phyloP scores from a whole-genome alignment of 1,139 yeast genomes.

The Debaryomycetaceae sp. region DNA sequence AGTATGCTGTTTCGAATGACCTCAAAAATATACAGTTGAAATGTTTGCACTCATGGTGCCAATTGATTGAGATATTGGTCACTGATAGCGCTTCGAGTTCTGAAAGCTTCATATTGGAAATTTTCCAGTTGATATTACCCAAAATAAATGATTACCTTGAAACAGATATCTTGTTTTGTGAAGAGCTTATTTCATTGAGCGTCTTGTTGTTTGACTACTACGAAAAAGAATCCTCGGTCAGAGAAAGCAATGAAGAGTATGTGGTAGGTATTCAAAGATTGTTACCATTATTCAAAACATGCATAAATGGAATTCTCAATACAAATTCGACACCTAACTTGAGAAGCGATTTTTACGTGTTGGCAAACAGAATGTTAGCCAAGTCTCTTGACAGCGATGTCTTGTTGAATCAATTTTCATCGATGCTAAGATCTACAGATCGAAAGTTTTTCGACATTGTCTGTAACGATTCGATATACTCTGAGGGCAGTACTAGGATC shows the following conservation, averaged over 20 bases:
- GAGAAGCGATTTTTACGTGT: slow-evolving; percentile 75
- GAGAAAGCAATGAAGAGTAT: slow-evolving; percentile 29
- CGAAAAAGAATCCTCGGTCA: slow-evolving; percentile 35
- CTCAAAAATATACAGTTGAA: slow-evolving; percentile 54
- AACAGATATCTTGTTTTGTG: slow-evolving; percentile 62
- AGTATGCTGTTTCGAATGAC: slow-evolving; percentile 40
- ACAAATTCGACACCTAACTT: slow-evolving; percentile 65
- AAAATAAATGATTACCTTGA: slow-evolving; percentile 73
- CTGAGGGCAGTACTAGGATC: slow-evolving; percentile 76
- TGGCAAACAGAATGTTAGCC: slow-evolving; percentile 65
- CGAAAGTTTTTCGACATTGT: slow-evolving; percentile 60
- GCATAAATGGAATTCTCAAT: slow-evolving; percentile 68
- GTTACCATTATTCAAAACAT: slow-evolving; percentile 67
- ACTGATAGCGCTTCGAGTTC: slow-evolving; percentile 44
- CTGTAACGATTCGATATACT: slow-evolving; percentile 74
- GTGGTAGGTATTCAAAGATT: slow-evolving; percentile 43
- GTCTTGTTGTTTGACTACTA: slow-evolving; percentile 68
- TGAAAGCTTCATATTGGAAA: slow-evolving; percentile 63
- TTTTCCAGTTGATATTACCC: slow-evolving; percentile 73
- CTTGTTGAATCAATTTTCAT: slow-evolving; percentile 44
- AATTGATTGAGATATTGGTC: slow-evolving; percentile 68
- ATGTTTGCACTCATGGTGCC: slow-evolving; percentile 79
- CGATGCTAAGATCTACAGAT: slow-evolving; percentile 56
- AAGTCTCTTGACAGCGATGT: slow-evolving; percentile 40
- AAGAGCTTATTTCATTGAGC: slow-evolving; percentile 71